Conservation (phyloP, 768 basidiomycete species). For the Cystobasidiopsis lactophilus region DNA sequence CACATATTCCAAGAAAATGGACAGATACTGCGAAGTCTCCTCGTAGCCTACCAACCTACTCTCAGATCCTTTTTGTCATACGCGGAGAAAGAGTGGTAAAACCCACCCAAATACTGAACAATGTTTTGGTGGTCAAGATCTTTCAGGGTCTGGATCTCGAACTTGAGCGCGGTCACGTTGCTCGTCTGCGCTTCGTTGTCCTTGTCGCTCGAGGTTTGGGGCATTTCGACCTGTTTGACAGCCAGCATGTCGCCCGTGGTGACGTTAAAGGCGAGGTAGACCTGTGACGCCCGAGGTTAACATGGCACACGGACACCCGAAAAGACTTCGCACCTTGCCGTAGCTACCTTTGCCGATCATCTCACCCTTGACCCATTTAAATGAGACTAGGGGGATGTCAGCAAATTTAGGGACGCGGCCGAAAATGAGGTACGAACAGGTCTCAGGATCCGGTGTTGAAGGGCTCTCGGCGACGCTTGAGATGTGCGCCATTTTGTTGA, state of each 20-base stretch:
- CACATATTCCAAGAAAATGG: conserved; percentile 92
- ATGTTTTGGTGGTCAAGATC: conserved; percentile 94
- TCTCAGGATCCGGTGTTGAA: conserved; percentile 33
- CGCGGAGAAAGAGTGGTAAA: background rate
- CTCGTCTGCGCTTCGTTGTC: conserved; percentile 61
- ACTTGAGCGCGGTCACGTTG: conserved; percentile 74
- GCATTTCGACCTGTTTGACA: conserved; percentile 95
- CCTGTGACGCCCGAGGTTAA: conserved; percentile 28
- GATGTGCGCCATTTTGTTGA: conserved; percentile 29
- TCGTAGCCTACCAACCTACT: conserved; percentile 13
- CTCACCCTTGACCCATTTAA: conserved; percentile 97
- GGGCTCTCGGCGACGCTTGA: conserved; percentile 34
- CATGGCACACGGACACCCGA: background rate
- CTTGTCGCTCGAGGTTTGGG: conserved; percentile 72
- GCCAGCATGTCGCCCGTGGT: conserved; percentile 98
- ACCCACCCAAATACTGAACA: conserved; percentile 70
- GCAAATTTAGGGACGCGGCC: background rate
- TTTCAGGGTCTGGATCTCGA: conserved; percentile 88
- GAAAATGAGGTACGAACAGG: conserved; percentile 33
- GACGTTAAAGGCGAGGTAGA: conserved; percentile 86
- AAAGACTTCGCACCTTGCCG: conserved; percentile 28
- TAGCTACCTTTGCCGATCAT: conserved; percentile 93
- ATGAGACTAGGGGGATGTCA: conserved; percentile 26
- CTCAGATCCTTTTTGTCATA: background rate
- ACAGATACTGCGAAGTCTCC: conserved; percentile 18